Conservation (phyloP, 768 basidiomycete genomes). For the Erythrobasidium yunnanense region DNA sequence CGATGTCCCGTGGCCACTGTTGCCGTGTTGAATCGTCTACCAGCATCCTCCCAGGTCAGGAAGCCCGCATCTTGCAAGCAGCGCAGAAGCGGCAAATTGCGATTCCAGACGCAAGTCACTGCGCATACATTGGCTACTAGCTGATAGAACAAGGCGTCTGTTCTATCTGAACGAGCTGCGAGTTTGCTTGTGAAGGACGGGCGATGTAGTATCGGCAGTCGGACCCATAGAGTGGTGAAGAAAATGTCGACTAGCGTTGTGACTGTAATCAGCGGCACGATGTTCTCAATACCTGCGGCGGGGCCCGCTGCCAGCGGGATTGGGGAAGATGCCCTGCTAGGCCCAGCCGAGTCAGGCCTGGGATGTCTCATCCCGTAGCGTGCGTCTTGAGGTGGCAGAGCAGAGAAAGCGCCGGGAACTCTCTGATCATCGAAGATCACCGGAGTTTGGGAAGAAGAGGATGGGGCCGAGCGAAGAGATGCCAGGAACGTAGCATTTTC, state of each 20-base stretch:
- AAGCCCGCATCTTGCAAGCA: not conserved
- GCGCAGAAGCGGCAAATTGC: not conserved
- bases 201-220: not conserved
- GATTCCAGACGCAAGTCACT: not conserved
- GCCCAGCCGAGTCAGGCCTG: too few species aligned
- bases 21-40: not conserved
- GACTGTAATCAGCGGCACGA: not conserved
- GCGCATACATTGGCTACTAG: not conserved
- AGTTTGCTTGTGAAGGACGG: not conserved
- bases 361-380: too few species aligned
- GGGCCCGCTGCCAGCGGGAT: not conserved
- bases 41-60: not conserved
- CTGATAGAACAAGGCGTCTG: not conserved
- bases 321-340: too few species aligned
- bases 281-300: not conserved
- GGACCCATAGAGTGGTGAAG: not conserved
- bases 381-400: too few species aligned
- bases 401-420: too few species aligned
- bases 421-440: not conserved
- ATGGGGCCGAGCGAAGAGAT: not conserved
- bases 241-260: not conserved
- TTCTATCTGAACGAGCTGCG: not conserved
- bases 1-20: not conserved
- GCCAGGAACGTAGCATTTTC: not conserved
- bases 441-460: not conserved